Evolutionary conservation across 2,329 filamentous ascomycete species (phyloP), one percentile per base, ranked within the genome.

Genomic region (Colletotrichum echinochloae): DNA sequence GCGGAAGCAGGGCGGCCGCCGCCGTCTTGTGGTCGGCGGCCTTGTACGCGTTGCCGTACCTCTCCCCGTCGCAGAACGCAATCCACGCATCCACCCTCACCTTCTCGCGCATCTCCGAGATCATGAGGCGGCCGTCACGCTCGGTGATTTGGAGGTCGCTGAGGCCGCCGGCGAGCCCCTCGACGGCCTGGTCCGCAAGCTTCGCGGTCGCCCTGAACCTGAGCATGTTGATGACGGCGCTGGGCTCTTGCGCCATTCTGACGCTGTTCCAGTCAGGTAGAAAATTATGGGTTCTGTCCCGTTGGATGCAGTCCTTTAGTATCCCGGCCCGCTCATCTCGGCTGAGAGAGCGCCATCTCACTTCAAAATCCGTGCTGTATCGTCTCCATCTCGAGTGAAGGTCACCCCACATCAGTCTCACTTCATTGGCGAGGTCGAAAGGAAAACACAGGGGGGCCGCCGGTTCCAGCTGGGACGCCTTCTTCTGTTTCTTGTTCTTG

Each of bases 371-470:
- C 9, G 48, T 6, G 3, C 26, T 16, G 48, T 51, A 51, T 9
- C 48, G 6, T 9, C 5, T 2, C 48, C 48, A 51, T 30, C 26
- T 51, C 26, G 48, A 6, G 26, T 2, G 5, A 2, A 28, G 26
- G 26, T 51, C 48, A 6, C 3, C 14, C 2, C 7, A 18, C 2
- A 51, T 2, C 12, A 8, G 14, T 4, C 48, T 51, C 7, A 30
- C 48, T 2, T 51, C 26, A 1, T 1, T 3, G 48, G 48, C 26
- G 23, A 30, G 2, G 26, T 51, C 48, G 26, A 28, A 16, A 28
- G 14, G 1, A 3, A 51, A 1, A 7, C 1, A 1, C 1, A 51
- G 1, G 3, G 11, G 48, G 16, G 7, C 5, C 3, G 26, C 48
- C 0, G 14, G 14, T 1, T 28, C 6, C 6, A 30, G 48, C 16